A percentile compares a stretch with the other conserved stretches of the same genome.
phyloP scores from a whole-genome alignment of 805 yeast species.

The Priceomyces castillae region DNA sequence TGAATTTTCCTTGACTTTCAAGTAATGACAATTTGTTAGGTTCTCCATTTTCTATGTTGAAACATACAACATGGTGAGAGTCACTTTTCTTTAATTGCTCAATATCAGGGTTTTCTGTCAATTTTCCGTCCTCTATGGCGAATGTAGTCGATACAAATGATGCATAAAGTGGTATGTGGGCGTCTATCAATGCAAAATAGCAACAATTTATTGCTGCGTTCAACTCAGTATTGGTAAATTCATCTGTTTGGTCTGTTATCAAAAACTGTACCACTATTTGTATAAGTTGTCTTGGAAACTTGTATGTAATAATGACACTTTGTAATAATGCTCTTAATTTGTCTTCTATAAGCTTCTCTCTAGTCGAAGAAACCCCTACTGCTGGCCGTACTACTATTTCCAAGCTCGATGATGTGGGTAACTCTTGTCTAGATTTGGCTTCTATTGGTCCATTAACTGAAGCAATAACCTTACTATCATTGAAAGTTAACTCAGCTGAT shows the following conservation, averaged over 20 bases:
- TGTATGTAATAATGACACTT: conserved; percentile 55
- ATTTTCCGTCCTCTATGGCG: conserved; percentile 29
- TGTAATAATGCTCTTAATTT: conserved; percentile 60
- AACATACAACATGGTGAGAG: conserved; percentile 68
- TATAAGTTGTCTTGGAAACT: conserved; percentile 71
- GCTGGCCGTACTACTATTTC: conserved; percentile 81
- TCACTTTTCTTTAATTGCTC: conserved; percentile 40
- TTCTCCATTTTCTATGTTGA: conserved; percentile 48
- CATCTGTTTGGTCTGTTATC: conserved; percentile 25
- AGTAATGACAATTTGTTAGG: conserved; percentile 58
- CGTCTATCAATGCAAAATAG: conserved; percentile 72
- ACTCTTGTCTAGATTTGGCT: conserved; percentile 75
- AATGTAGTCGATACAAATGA: conserved; percentile 59
- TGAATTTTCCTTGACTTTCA: conserved; percentile 73
- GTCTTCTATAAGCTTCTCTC: conserved; percentile 77
- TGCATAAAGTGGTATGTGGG: conserved; percentile 67
- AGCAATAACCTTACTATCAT: conserved; percentile 57
- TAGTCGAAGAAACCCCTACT: conserved; percentile 66
- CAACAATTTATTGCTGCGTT: conserved; percentile 71
- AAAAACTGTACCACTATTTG: conserved; percentile 43
- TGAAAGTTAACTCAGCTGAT: conserved; percentile 58
- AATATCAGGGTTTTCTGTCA: conserved; percentile 46
- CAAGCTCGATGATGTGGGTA: conserved; percentile 72
- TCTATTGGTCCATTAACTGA: conserved; percentile 93
- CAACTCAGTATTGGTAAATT: conserved; percentile 49